Evolutionary conservation across 2,329 filamentous ascomycete genomes (phyloP).

Genomic region (Mycosphaerella sp.): DNA sequence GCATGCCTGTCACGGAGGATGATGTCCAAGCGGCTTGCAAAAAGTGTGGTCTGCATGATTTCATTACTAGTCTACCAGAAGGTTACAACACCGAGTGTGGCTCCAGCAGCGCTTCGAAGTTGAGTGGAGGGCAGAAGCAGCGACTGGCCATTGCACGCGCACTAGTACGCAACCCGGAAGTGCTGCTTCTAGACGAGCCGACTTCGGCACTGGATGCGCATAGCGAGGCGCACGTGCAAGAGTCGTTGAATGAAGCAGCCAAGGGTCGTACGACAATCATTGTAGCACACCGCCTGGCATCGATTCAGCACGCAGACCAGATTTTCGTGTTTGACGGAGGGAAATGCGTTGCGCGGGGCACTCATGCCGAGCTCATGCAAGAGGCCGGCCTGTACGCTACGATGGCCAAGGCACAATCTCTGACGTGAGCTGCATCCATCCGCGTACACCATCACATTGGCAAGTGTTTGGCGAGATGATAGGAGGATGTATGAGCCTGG

Average conservation of each 20-base stretch:
- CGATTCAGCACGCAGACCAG: constrained; percentile 70
- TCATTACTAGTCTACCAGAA: constrained; percentile 43
- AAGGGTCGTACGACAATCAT: constrained; percentile 58
- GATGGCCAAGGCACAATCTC: constrained; percentile 34
- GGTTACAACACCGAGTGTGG: constrained; percentile 44
- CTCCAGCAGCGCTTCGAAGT: constrained; percentile 34
- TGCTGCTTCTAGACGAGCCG: constrained; percentile 44
- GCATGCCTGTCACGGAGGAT: constrained; percentile 24
- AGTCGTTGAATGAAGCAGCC: constrained; percentile 37
- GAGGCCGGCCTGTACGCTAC: constrained; percentile 39
- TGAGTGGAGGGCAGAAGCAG: constrained; percentile 44
- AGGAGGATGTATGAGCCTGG: too few relatives aligned
- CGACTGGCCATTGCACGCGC: constrained; percentile 43
- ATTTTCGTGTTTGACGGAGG: constrained; percentile 72
- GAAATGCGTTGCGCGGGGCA: constrained; percentile 55
- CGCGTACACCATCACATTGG: not conserved
- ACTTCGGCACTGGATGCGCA: constrained; percentile 44
- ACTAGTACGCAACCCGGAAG: constrained; percentile 41
- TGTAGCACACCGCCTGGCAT: constrained; percentile 70
- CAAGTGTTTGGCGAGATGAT: not conserved
- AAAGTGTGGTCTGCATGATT: constrained; percentile 42
- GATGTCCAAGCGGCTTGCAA: constrained; percentile 35
- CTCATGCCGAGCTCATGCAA: constrained; percentile 52
- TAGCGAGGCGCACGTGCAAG: constrained; percentile 40
- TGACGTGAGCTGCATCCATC: constrained; percentile 20